Percentiles rank a stretch among this genome's conserved stretches.
Conservation (phyloP, 148 eudicot genomes). For the Rhododendron simsii region DNA sequence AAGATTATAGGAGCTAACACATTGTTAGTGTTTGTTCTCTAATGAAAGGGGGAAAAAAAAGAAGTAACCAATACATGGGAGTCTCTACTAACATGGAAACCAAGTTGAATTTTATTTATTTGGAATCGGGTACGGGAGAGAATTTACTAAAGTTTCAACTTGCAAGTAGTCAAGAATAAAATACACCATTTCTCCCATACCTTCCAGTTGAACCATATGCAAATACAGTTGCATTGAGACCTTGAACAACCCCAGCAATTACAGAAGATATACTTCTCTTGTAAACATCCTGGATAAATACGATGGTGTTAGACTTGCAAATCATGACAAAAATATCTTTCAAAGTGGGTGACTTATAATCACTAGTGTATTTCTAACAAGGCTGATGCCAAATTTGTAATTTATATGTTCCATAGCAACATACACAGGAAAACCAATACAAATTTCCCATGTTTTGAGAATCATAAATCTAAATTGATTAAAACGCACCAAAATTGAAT, state of each 20-base stretch:
- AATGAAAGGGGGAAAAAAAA: neutral
- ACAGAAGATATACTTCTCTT: constrained; percentile 55
- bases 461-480: neutral
- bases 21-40: neutral
- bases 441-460: neutral
- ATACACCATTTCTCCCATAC: constrained; percentile 22
- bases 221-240: constrained; percentile 80
- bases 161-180: neutral
- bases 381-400: neutral
- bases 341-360: neutral
- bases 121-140: neutral
- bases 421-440: neutral
- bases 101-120: neutral
- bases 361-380: neutral
- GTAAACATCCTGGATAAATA: constrained; percentile 62
- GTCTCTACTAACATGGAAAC: neutral
- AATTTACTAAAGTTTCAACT: neutral
- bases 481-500: neutral
- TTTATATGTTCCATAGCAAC: neutral
- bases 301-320: neutral
- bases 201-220: constrained; percentile 95
- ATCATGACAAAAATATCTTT: neutral
- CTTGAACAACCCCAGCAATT: constrained; percentile 74
- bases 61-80: neutral
- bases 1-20: neutral